Evolutionary conservation across 768 basidiomycete genomes (phyloP).

Genomic region (Russula dissimulans): DNA sequence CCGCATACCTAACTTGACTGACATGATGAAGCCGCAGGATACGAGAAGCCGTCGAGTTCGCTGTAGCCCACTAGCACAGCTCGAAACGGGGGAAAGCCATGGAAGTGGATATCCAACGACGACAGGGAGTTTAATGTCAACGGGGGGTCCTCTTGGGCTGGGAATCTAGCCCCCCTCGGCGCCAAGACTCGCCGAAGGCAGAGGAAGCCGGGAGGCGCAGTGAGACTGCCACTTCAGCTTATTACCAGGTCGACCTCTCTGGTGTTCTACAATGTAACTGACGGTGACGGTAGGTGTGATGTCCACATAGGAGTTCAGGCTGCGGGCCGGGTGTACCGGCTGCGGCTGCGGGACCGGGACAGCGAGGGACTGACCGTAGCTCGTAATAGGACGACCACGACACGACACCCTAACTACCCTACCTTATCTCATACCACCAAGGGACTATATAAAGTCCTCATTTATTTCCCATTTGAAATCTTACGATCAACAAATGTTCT

Average conservation of each 20-base stretch:
- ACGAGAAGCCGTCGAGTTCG: too few species aligned
- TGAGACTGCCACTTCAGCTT: too few species aligned
- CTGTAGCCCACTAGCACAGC: too few species aligned
- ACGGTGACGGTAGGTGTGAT: too few species aligned
- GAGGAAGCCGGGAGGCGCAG: too few species aligned
- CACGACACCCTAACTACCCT: not conserved
- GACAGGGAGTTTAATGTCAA: not conserved
- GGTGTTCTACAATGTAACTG: too few species aligned
- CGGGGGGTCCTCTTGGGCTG: not conserved
- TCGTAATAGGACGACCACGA: not conserved
- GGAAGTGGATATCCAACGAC: not conserved
- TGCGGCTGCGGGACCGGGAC: not conserved
- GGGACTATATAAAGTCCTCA: not conserved
- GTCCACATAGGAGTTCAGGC: too few species aligned
- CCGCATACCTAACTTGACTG: too few species aligned
- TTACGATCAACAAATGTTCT: slow-evolving; percentile 15
- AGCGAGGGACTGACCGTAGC: not conserved
- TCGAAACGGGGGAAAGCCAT: too few species aligned
- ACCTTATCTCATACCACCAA: not conserved
- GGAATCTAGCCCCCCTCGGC: not conserved
- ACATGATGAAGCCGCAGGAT: too few species aligned
- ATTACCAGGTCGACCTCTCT: too few species aligned
- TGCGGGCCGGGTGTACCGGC: not conserved
- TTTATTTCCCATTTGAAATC: not conserved
- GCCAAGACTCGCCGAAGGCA: too few species aligned